Evolutionary conservation across 176 grass and related monocot genomes (phyloP), one percentile per base, ranked within the genome.

Genomic region (Juncus inflexus): DNA sequence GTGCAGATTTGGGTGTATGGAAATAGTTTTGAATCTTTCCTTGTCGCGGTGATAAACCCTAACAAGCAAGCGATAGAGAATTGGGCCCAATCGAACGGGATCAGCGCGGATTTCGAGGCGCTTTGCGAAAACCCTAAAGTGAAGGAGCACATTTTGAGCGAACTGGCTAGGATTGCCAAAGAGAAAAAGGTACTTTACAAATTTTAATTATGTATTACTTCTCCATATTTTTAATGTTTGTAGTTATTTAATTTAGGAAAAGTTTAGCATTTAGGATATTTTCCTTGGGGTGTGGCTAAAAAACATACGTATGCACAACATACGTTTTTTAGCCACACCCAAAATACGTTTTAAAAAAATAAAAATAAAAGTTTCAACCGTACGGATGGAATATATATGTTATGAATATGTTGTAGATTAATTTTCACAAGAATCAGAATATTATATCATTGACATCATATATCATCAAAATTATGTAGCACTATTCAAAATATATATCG

Each of bases 1-100:
- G n/a, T 68, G 11, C 84, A 96, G 91, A 88, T 96, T 70, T 91
- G 91, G 91, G 76, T 91, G 7, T 96, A 91, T 41, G 87, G 91
- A 19, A 96, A 96, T 77, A 96, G 91, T 79, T 96, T 96, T 2
- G 91, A 96, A 67, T 91, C 87, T 5, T 83, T 71, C 63, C 87
- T 96, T 5, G 55, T 96, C 64, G 91, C 91, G 0, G 77, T 96
- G 35, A 64, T 86, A 12, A 96, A 83, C 83, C 91, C 91, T 64
- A 96, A 83, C 62, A 86, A 74, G 28, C 82, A 79, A 62, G 84
- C 81, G 50, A 61, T 96, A 35, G 84, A 96, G 55, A 61, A 66
- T 19, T 96, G 91, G 91, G 87, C 91, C 9, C 77, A 81, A 59
- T 76, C 77, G 3, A 96, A 86, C 7, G 87, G 79, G 7, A 58